Percentiles rank a stretch among this genome's conserved stretches.
These are phyloP conservation scores for Puccinia coronata DNA, from an alignment of 1,284 basidiomycete species.

Conservation along the genomic window DNA sequence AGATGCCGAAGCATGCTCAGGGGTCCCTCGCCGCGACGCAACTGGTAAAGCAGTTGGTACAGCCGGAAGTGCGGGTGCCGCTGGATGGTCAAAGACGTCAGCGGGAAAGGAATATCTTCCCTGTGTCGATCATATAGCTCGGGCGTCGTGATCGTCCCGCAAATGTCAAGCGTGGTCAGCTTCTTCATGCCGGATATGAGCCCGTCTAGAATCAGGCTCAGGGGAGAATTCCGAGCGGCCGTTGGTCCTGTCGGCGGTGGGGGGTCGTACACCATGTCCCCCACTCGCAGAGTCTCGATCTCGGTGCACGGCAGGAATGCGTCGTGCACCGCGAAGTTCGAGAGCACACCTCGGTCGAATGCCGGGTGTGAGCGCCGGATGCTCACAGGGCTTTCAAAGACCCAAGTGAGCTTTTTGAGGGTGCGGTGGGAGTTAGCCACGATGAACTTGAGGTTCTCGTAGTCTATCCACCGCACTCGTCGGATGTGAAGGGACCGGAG, in stretches of 20 bases:
- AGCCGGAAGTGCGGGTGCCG: background rate
- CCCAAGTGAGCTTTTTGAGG: background rate
- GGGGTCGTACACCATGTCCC: background rate
- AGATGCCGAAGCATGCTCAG: background rate
- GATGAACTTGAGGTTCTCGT: background rate
- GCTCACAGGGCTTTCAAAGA: background rate
- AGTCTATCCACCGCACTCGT: background rate
- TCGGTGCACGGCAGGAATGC: background rate
- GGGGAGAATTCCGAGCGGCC: background rate
- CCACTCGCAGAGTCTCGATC: slow-evolving; percentile 14
- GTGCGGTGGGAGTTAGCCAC: background rate
- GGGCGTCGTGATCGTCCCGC: background rate
- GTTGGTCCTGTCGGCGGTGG: too few species aligned
- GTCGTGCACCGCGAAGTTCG: background rate
- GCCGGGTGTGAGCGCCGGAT: too few species aligned
- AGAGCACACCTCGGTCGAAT: background rate
- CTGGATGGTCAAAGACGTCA: background rate
- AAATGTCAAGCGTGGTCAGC: background rate
- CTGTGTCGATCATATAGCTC: background rate
- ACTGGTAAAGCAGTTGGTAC: background rate
- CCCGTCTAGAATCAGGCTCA: background rate
- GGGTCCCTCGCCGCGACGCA: background rate
- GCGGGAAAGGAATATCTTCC: background rate
- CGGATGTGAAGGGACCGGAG: background rate
- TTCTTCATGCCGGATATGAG: background rate